Base-by-base conservation (phyloP, 345 rosid species). In the Brassica carinata region DNA sequence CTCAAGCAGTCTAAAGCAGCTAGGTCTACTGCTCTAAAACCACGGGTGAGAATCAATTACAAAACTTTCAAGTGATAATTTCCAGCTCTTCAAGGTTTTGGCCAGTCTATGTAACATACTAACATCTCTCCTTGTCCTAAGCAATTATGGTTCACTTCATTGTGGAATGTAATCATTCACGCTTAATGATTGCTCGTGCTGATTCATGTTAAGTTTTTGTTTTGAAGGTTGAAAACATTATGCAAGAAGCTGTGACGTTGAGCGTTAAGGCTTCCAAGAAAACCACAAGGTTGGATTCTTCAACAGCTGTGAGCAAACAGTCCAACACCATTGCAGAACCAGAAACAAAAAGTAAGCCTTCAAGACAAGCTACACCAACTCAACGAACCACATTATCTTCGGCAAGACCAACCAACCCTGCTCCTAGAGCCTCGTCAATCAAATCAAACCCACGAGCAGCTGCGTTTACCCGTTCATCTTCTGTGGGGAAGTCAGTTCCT, bases 361-460 rank as follows among this genome's bases (percentile, higher is more conserved):
- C 88, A 38, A 90, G 94, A 78, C 87, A 90, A 27, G 84, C 90
- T 61, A 87, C 97, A 14, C 94, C 93, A 27, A 89, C 90, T 66
- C 84, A 96, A 61, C 83, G 91, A 53, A 64, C 87, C 51, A 86
- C 85, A 38, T 62, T 81, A 81, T 77, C 84, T 79, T 86, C 93
- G 9, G 66, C 76, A 14, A 76, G 57, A 71, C 73, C 61, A 71
- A 71, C 78, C 48, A 77, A 27, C 48, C 33, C 67, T 34, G 73
- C 78, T 67, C 34, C 2, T 61, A 72, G 7, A 73, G 8, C 62
- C 18, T 15, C 80, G 6, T 69, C 82, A 69, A 57, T 4, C 17
- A 77, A 77, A 53, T 83, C 83, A 5, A 81, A 30, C 69, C 72
- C 85, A 66, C 77, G 75, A 68, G 89, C 87, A 76, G 63, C 91